Percentiles rank a stretch among this genome's conserved stretches.
These are phyloP conservation scores for Gossypium arboreum DNA, from an alignment of 345 rosid genomes.

Conservation along the genomic window DNA sequence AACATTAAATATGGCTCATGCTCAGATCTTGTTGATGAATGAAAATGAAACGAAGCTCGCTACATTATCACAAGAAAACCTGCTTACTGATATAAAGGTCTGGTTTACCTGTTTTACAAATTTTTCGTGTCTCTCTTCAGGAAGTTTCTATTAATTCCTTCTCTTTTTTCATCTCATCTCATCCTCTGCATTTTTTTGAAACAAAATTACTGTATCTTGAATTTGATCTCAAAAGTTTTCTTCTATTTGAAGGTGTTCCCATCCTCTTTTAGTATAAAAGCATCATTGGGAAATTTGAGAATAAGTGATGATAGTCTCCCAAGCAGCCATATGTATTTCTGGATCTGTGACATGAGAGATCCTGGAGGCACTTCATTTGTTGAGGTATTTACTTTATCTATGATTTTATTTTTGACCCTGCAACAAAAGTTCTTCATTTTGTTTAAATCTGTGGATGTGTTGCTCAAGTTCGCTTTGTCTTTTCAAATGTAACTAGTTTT, in stretches of 20 bases:
- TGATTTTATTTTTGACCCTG: background rate
- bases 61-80: conserved; percentile 79
- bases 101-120: conserved; percentile 12
- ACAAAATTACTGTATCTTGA: conserved; percentile 7
- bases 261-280: conserved; percentile 80
- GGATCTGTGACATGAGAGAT: conserved; percentile 98
- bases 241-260: conserved; percentile 69
- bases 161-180: background rate
- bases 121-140: background rate
- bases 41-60: conserved; percentile 85
- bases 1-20: conserved; percentile 76
- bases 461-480: background rate
- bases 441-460: conserved; percentile 6
- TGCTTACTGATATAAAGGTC: conserved; percentile 82
- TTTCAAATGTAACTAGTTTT: background rate
- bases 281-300: conserved; percentile 83
- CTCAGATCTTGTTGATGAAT: conserved; percentile 85
- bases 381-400: conserved; percentile 47
- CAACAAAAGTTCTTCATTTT: background rate
- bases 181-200: background rate
- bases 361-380: conserved; percentile 95
- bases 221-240: conserved; percentile 12
- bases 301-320: conserved; percentile 96
- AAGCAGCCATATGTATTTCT: conserved; percentile 70
- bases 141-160: background rate